Evolutionary conservation across 768 basidiomycete genomes (phyloP).

Genomic region (Kockovaella imperatae): DNA sequence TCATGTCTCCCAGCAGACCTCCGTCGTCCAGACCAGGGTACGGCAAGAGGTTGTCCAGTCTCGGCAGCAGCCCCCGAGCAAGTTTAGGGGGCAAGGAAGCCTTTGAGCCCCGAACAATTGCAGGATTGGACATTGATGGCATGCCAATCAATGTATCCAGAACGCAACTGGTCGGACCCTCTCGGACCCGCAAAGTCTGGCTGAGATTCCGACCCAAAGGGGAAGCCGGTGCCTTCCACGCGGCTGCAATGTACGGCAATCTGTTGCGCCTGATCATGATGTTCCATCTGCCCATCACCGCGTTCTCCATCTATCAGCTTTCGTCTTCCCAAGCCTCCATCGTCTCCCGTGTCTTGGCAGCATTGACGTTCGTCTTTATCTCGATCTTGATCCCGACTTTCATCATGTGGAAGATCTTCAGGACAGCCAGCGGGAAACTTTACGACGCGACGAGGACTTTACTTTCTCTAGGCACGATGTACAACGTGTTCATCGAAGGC

Average conservation of each 20-base stretch:
- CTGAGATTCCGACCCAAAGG: conserved; percentile 42
- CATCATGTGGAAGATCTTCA: conserved; percentile 66
- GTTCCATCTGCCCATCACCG: conserved; percentile 90
- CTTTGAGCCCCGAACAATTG: conserved; percentile 8
- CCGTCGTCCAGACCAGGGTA: not conserved
- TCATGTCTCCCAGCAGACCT: conserved; percentile 3
- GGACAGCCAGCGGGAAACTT: conserved; percentile 76
- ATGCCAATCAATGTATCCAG: conserved; percentile 4
- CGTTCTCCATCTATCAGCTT: conserved; percentile 85
- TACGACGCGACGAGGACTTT: conserved; percentile 92
- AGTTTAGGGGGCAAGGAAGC: conserved; percentile 22
- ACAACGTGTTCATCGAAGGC: conserved; percentile 87
- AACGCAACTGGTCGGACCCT: conserved; percentile 12
- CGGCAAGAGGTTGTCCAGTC: conserved; percentile 2
- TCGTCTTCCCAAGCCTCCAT: conserved; percentile 54
- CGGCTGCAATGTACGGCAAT: conserved; percentile 56
- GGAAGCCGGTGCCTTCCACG: conserved; percentile 44
- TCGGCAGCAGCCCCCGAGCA: conserved; percentile 8
- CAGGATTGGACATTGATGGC: conserved; percentile 1
- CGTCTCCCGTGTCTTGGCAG: conserved; percentile 67
- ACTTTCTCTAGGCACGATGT: conserved; percentile 80
- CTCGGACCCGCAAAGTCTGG: conserved; percentile 32
- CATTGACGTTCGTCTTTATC: conserved; percentile 68
- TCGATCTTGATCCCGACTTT: conserved; percentile 69
- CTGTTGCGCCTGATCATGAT: conserved; percentile 80